Conservation (phyloP, 129 eudicot genomes). For the Flaveria robusta region DNA sequence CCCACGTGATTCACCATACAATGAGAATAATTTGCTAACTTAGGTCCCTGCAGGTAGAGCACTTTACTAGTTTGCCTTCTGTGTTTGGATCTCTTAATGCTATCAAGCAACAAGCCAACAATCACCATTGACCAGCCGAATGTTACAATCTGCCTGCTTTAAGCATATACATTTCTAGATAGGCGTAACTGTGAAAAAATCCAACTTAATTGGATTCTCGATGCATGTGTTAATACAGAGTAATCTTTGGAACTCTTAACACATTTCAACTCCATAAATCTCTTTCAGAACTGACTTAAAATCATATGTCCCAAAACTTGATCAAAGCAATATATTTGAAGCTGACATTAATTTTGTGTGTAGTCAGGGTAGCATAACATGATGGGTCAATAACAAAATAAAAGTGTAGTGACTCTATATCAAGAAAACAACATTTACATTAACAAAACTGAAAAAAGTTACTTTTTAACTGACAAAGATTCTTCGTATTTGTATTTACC, state of each 20-base stretch:
- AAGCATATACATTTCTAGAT: constrained; percentile 15
- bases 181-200: background rate
- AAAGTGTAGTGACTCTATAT: background rate
- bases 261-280: constrained; percentile 4
- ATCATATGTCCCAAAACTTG: background rate
- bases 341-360: background rate
- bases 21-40: constrained; percentile 16
- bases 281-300: constrained; percentile 6
- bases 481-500: constrained; percentile 48
- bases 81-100: constrained; percentile 11
- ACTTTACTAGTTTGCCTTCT: constrained; percentile 12
- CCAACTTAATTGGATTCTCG: constrained; percentile 10
- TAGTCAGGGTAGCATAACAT: constrained; percentile 18
- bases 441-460: constrained; percentile 17
- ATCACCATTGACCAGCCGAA: constrained; percentile 3
- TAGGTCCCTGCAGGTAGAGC: constrained; percentile 7
- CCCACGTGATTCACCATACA: background rate
- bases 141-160: constrained; percentile 5
- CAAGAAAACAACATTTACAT: constrained; percentile 17
- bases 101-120: constrained; percentile 23
- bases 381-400: background rate
- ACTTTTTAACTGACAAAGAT: constrained; percentile 18
- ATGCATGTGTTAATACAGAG: background rate
- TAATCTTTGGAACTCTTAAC: constrained; percentile 16
- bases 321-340: background rate